Conservation (phyloP, 768 basidiomycete genomes). For the Tulasnella sp. region DNA sequence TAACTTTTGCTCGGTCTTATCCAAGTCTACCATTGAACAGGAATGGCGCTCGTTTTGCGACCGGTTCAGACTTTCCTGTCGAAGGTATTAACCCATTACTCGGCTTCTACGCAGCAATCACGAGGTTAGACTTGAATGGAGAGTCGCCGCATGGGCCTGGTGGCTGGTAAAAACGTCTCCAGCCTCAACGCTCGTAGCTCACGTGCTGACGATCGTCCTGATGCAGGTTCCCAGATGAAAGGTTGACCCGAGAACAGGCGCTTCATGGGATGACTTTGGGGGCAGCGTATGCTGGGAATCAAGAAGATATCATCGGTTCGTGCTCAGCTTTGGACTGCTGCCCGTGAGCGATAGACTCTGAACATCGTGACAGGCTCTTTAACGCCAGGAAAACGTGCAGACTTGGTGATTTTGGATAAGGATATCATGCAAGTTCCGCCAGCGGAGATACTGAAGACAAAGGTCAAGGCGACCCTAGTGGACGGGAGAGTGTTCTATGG, state of each 20-base stretch:
- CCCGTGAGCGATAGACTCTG: neutral
- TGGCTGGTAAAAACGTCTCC: constrained; percentile 54
- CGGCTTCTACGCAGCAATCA: constrained; percentile 82
- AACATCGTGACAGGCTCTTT: constrained; percentile 48
- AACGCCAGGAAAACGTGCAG: constrained; percentile 66
- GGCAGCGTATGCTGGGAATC: constrained; percentile 78
- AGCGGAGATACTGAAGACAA: constrained; percentile 50
- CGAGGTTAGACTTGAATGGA: constrained; percentile 56
- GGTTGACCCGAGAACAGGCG: constrained; percentile 69
- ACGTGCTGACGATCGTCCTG: neutral
- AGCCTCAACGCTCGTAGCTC: neutral
- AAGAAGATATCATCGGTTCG: constrained; percentile 31
- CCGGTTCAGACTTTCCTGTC: constrained; percentile 92
- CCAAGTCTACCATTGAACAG: constrained; percentile 15
- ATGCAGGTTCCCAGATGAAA: constrained; percentile 59
- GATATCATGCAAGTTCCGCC: constrained; percentile 62
- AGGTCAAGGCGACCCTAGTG: constrained; percentile 60
- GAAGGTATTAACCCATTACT: constrained; percentile 82
- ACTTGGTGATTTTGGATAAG: constrained; percentile 72
- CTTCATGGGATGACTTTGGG: constrained; percentile 76
- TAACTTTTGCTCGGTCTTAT: neutral
- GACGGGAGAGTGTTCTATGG: constrained; percentile 65
- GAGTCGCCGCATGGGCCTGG: constrained; percentile 67
- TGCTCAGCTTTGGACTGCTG: neutral
- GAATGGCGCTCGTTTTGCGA: constrained; percentile 41